phyloP scores from a whole-genome alignment of 306 rosid genomes.

The Purshia tridentata region DNA sequence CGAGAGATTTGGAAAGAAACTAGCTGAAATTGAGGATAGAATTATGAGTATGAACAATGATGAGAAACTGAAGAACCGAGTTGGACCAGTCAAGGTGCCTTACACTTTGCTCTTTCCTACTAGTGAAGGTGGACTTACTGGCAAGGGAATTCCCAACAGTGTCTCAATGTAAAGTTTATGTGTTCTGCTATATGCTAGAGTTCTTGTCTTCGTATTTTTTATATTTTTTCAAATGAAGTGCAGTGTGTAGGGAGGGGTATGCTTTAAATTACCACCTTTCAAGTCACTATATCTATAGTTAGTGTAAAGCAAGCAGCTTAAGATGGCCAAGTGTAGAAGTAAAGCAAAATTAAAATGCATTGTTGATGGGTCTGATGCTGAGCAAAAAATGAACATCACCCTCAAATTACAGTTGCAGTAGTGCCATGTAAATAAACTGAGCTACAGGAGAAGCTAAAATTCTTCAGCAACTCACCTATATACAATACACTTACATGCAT shows the following conservation, averaged over 20 bases:
- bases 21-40: constrained; percentile 49
- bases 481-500: neutral
- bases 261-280: neutral
- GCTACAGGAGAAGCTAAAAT: neutral
- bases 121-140: constrained; percentile 58
- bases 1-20: constrained; percentile 42
- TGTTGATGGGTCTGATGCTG: too few species aligned
- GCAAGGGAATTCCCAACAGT: constrained; percentile 86
- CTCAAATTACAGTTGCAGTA: neutral
- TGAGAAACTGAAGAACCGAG: constrained; percentile 49
- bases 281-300: neutral
- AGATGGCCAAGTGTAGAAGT: too few species aligned
- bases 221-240: too few species aligned
- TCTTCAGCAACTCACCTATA: neutral
- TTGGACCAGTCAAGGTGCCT: constrained; percentile 62
- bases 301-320: neutral
- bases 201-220: too few species aligned
- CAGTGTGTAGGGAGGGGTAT: too few species aligned
- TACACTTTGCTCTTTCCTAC: constrained; percentile 73
- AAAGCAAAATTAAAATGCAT: too few species aligned
- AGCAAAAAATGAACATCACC: neutral
- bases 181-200: too few species aligned
- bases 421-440: neutral
- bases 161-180: constrained; percentile 45
- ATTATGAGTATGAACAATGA: constrained; percentile 50